These are phyloP conservation scores for Xerocomellus amylosporus DNA, from an alignment of 768 basidiomycete species.

Conservation along the genomic window DNA sequence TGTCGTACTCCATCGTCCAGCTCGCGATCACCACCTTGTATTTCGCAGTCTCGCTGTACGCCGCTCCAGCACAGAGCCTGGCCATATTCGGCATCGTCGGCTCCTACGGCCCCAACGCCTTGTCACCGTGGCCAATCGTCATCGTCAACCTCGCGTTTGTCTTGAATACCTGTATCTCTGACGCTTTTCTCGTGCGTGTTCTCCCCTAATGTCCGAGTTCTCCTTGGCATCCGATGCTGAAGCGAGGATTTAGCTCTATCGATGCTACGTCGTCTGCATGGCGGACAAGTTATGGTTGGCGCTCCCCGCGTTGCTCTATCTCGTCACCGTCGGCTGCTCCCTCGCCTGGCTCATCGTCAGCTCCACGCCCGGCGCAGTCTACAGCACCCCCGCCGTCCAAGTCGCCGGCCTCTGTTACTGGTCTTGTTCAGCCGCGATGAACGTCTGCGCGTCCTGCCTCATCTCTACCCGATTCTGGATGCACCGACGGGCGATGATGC, in stretches of 20 bases:
- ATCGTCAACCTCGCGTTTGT: constrained; percentile 10
- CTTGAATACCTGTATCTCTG: constrained; percentile 23
- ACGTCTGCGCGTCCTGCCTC: constrained; percentile 14
- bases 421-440: constrained; percentile 15
- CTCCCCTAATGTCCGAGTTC: background rate
- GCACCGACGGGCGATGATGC: constrained; percentile 13
- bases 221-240: background rate
- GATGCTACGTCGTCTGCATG: constrained; percentile 23
- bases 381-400: constrained; percentile 16
- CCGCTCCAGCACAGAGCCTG: constrained; percentile 14
- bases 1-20: constrained; percentile 10
- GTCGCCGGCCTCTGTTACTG: constrained; percentile 13
- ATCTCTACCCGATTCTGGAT: constrained; percentile 19
- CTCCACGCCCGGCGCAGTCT: constrained; percentile 14
- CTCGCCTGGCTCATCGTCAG: constrained; percentile 17
- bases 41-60: constrained; percentile 18
- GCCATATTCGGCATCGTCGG: constrained; percentile 6
- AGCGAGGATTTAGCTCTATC: constrained; percentile 13
- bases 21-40: constrained; percentile 21
- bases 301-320: constrained; percentile 11
- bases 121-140: constrained; percentile 20
- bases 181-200: constrained; percentile 22
- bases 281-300: background rate
- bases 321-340: constrained; percentile 15
- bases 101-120: constrained; percentile 1